Conservation (phyloP, 2,329 filamentous ascomycete species). For the Colletotrichum tropicale region DNA sequence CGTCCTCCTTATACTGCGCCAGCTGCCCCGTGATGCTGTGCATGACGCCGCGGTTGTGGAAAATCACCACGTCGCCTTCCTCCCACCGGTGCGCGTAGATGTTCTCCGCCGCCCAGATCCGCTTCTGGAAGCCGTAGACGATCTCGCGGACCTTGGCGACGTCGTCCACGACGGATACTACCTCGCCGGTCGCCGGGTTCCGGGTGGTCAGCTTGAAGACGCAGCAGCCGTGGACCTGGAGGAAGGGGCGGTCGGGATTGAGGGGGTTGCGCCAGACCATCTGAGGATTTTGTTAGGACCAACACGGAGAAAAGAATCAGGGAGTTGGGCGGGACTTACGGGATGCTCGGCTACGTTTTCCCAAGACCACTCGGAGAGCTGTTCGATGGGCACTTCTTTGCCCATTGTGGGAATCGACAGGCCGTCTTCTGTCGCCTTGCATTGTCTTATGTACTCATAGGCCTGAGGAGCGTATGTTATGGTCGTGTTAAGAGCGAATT, state of each 20-base stretch:
- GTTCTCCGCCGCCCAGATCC: conserved; percentile 28
- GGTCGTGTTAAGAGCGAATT: not conserved
- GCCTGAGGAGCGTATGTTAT: not conserved
- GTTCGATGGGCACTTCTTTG: not conserved
- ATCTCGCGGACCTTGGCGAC: conserved; percentile 22
- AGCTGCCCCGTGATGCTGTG: not conserved
- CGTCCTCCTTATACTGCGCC: conserved; percentile 28
- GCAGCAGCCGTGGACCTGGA: not conserved
- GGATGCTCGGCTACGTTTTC: not conserved
- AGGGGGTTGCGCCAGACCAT: not conserved
- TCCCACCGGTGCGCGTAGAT: conserved; percentile 33
- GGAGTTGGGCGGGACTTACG: not conserved
- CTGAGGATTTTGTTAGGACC: not conserved
- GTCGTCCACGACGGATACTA: not conserved
- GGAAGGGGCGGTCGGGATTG: not conserved
- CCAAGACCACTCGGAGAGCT: not conserved
- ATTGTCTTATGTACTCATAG: not conserved
- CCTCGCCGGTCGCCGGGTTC: not conserved
- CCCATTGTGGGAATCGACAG: not conserved
- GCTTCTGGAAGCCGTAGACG: conserved; percentile 29
- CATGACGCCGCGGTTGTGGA: not conserved
- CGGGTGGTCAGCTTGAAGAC: not conserved
- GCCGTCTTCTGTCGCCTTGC: not conserved
- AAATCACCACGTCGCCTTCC: conserved; percentile 26
- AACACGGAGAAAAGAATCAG: not conserved